Evolutionary conservation across 2,329 filamentous ascomycete species (phyloP).

Genomic region (Fusarium musae): DNA sequence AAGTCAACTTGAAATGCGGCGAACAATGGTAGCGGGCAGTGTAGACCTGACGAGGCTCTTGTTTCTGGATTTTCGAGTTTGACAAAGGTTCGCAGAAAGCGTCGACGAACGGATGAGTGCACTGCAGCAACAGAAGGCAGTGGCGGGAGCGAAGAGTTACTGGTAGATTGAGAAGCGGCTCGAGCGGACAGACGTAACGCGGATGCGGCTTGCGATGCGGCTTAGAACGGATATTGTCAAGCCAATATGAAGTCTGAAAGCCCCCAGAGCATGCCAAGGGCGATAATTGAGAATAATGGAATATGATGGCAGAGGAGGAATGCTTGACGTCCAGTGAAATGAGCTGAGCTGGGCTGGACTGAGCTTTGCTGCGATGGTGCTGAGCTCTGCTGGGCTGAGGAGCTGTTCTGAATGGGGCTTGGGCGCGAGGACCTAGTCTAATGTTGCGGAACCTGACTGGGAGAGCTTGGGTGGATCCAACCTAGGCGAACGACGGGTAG

Average conservation of each 20-base stretch:
- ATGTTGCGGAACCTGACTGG: slow-evolving; percentile 28
- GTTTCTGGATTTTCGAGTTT: slow-evolving; percentile 21
- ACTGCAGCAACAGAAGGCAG: slow-evolving; percentile 3
- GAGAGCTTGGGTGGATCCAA: slow-evolving; percentile 16
- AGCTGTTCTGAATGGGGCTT: slow-evolving; percentile 35
- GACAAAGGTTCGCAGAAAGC: slow-evolving; percentile 31
- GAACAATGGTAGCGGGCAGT: slow-evolving; percentile 1
- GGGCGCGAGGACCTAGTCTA: slow-evolving; percentile 22
- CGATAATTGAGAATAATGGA: slow-evolving; percentile 21
- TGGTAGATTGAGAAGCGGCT: slow-evolving; percentile 20
- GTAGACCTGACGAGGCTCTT: slow-evolving; percentile 32
- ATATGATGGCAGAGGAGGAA: slow-evolving; percentile 46
- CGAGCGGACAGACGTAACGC: slow-evolving; percentile 16
- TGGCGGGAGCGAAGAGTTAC: slow-evolving; percentile 7
- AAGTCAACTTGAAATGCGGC: slow-evolving; percentile 17
- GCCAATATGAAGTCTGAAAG: slow-evolving; percentile 27
- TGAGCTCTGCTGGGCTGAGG: slow-evolving; percentile 34
- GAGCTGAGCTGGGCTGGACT: slow-evolving; percentile 40
- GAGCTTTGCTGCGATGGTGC: slow-evolving; percentile 22
- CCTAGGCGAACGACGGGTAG: slow-evolving; percentile 28
- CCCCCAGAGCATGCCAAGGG: slow-evolving; percentile 32
- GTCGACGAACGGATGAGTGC: slow-evolving; percentile 24
- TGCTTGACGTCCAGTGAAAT: slow-evolving; percentile 44
- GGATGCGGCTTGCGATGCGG: slow-evolving; percentile 21
- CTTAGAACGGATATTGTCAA: slow-evolving; percentile 36